Conservation (phyloP, 1,284 basidiomycete genomes). For the Exsudoporus floridanus region DNA sequence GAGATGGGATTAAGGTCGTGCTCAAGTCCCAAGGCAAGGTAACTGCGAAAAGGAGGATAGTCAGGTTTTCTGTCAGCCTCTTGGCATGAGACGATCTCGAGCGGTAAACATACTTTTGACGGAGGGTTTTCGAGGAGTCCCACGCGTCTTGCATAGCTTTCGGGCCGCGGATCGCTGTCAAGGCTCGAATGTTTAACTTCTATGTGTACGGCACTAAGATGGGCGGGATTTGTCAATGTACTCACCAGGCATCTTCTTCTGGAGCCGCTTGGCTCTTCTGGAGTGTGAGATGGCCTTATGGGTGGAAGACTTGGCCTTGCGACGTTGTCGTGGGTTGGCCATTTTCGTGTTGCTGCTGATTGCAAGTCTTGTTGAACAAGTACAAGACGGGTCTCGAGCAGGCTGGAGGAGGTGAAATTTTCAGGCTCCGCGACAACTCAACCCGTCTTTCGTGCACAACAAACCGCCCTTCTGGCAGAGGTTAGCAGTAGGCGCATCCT, state of each 20-base stretch:
- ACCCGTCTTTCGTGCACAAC: not conserved
- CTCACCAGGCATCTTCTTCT: slow-evolving; percentile 77
- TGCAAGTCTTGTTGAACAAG: not conserved
- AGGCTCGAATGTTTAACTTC: slow-evolving; percentile 7
- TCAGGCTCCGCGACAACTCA: slow-evolving; percentile 20
- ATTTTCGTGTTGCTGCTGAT: slow-evolving; percentile 41
- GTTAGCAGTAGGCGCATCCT: not conserved
- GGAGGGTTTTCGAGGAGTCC: slow-evolving; percentile 87
- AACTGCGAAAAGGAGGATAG: slow-evolving; percentile 48
- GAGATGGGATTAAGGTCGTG: slow-evolving; percentile 63
- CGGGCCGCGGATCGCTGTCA: slow-evolving; percentile 77
- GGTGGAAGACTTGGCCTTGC: slow-evolving; percentile 72
- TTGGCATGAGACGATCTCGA: not conserved
- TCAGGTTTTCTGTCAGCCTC: not conserved
- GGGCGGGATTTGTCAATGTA: slow-evolving; percentile 2
- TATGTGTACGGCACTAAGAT: not conserved
- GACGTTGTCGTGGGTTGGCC: slow-evolving; percentile 91
- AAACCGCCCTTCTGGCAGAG: not conserved
- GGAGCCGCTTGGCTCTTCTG: slow-evolving; percentile 65
- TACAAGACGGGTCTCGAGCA: too few relatives aligned
- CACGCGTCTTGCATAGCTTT: slow-evolving; percentile 82
- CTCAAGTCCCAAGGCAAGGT: slow-evolving; percentile 73
- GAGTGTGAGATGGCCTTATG: slow-evolving; percentile 72
- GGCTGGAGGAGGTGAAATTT: not conserved
- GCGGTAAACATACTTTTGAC: slow-evolving; percentile 77